These are phyloP conservation scores for Tilletia caries DNA, from an alignment of 1,284 basidiomycete genomes.

Conservation along the genomic window DNA sequence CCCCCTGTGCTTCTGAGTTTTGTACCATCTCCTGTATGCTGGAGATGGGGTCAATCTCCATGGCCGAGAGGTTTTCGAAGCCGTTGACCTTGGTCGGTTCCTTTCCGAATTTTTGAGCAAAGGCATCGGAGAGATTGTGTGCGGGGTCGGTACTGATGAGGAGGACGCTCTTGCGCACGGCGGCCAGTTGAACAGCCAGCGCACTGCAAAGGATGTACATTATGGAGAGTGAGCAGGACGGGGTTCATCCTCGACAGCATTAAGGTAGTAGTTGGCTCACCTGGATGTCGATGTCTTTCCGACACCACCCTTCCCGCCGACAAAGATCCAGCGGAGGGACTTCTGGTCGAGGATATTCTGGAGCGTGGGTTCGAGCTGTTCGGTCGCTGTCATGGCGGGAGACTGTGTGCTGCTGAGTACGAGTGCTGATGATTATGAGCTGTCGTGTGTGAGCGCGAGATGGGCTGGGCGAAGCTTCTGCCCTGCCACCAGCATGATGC, in stretches of 20 bases:
- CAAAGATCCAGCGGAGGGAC: slow-evolving; percentile 53
- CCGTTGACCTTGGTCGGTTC: slow-evolving; percentile 99
- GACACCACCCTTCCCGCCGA: slow-evolving; percentile 53
- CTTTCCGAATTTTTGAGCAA: slow-evolving; percentile 98
- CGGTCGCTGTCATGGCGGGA: not conserved
- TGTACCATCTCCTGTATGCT: slow-evolving; percentile 99
- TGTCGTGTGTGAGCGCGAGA: not conserved
- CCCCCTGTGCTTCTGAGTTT: slow-evolving; percentile 70
- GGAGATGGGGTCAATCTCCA: slow-evolving; percentile 98
- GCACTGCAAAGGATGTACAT: slow-evolving; percentile 27
- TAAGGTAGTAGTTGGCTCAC: not conserved
- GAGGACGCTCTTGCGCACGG: slow-evolving; percentile 48
- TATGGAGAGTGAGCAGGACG: not conserved
- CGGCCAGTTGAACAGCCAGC: slow-evolving; percentile 48
- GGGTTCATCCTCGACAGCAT: too few species aligned
- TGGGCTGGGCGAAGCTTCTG: not conserved
- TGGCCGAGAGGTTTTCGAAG: slow-evolving; percentile 91
- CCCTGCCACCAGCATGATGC: too few species aligned
- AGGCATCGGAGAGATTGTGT: slow-evolving; percentile 97
- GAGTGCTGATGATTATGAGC: not conserved
- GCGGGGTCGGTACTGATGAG: slow-evolving; percentile 86
- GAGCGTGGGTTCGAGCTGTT: slow-evolving; percentile 35
- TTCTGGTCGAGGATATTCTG: slow-evolving; percentile 52
- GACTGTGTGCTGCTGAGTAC: not conserved
- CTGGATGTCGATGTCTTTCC: slow-evolving; percentile 52